Percentiles rank a stretch among this genome's conserved stretches.
These are phyloP conservation scores for Nephelium lappaceum DNA, from an alignment of 345 rosid genomes.

Conservation along the genomic window DNA sequence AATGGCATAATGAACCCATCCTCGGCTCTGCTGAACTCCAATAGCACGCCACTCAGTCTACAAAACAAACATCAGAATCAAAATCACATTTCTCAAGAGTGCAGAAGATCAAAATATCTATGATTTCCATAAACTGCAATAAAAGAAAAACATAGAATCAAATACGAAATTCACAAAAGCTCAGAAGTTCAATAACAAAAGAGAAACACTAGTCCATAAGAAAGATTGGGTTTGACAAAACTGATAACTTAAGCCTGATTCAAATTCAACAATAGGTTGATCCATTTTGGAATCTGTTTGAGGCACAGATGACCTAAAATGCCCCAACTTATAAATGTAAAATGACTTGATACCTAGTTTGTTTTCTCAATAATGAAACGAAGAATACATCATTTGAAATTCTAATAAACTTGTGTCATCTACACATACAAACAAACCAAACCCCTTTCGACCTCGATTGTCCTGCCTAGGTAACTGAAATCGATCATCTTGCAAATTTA, in stretches of 20 bases:
- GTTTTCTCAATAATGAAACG: neutral
- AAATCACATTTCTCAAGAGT: neutral
- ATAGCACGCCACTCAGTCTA: slow-evolving; percentile 94
- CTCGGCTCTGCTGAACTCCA: slow-evolving; percentile 97
- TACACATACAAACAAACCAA: neutral
- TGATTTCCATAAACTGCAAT: neutral
- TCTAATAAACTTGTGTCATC: neutral
- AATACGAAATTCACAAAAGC: neutral
- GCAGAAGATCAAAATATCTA: neutral
- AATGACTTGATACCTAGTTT: neutral
- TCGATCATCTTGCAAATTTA: neutral
- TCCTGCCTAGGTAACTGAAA: neutral
- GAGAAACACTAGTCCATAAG: neutral
- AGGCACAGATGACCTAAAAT: neutral
- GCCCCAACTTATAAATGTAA: neutral
- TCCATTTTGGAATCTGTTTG: neutral
- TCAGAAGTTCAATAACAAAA: neutral
- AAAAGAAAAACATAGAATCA: neutral
- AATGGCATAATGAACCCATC: slow-evolving; percentile 95
- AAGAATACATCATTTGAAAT: neutral
- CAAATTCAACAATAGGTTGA: too few species aligned
- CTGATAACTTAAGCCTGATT: neutral
- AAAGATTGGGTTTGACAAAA: neutral
- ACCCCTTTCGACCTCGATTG: neutral
- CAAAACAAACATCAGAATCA: neutral